These are phyloP conservation scores for Ganoderma resinaceum DNA, from an alignment of 1,284 basidiomycete genomes.

Conservation along the genomic window DNA sequence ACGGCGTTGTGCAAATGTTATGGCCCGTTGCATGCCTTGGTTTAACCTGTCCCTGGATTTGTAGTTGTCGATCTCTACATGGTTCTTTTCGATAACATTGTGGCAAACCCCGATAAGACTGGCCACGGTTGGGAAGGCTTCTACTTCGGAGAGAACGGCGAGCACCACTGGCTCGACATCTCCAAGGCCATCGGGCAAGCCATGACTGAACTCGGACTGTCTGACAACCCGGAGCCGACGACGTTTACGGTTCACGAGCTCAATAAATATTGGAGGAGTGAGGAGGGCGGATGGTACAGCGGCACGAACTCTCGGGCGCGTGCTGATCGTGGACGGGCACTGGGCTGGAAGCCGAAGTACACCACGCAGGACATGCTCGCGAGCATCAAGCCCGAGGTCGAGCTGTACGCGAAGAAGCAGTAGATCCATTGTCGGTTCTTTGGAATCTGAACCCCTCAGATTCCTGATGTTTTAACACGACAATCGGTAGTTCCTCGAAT, in stretches of 20 bases:
- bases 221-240: constrained; percentile 34
- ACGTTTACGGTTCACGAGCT: constrained; percentile 39
- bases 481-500: no score
- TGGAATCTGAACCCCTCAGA: no score
- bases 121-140: constrained; percentile 50
- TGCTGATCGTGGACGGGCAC: constrained; percentile 45
- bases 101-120: constrained; percentile 21
- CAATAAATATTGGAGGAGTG: constrained; percentile 28
- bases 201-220: constrained; percentile 37
- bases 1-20: background rate
- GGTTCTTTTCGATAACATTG: constrained; percentile 26
- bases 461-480: no score
- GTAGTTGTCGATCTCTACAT: constrained; percentile 33
- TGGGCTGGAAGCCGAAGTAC: constrained; percentile 49
- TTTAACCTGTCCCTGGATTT: background rate
- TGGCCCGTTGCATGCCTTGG: background rate
- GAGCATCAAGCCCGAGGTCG: constrained; percentile 42
- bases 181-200: constrained; percentile 44
- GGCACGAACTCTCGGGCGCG: constrained; percentile 52
- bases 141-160: constrained; percentile 53
- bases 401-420: constrained; percentile 22
- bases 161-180: constrained; percentile 44
- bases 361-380: constrained; percentile 43
- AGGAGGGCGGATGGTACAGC: constrained; percentile 16
- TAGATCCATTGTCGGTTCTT: background rate